Percentiles rank a stretch among this genome's conserved stretches.
These are phyloP conservation scores for Chrysoporthe puriensis DNA, from an alignment of 2,329 filamentous ascomycete genomes.

Conservation along the genomic window DNA sequence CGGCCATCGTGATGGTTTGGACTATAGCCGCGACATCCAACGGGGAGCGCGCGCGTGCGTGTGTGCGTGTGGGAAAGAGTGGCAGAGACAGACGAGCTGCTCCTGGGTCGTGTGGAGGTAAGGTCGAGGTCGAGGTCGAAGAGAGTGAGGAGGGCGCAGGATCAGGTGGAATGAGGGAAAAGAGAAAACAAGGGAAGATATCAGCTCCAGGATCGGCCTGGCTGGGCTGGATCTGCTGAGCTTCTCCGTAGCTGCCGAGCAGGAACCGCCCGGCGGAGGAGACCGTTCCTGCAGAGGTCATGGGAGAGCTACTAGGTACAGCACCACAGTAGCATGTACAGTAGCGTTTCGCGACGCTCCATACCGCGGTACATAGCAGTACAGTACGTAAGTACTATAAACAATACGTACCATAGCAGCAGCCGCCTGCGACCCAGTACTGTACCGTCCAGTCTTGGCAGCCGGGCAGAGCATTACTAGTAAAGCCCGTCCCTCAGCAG, in stretches of 20 bases:
- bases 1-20: conserved; percentile 39
- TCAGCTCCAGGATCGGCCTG: conserved; percentile 3
- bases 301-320: too few species aligned
- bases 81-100: conserved; percentile 11
- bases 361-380: not conserved
- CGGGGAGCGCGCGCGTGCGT: not conserved
- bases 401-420: too few species aligned
- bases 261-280: too few species aligned
- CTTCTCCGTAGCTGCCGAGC: too few species aligned
- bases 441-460: too few species aligned
- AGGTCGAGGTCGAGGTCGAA: not conserved
- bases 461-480: too few species aligned
- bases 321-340: not conserved
- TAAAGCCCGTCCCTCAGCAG: not conserved
- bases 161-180: conserved; percentile 5
- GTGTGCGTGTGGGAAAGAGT: not conserved
- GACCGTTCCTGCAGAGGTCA: too few species aligned
- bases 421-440: too few species aligned
- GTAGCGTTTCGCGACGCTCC: too few species aligned
- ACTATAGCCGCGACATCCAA: conserved; percentile 6
- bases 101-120: not conserved
- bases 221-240: not conserved
- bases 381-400: not conserved
- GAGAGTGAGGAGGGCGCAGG: conserved; percentile 16
- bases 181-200: not conserved